Conservation (phyloP, 192 early-diverging fungal genomes). For the Backusella luteola region DNA sequence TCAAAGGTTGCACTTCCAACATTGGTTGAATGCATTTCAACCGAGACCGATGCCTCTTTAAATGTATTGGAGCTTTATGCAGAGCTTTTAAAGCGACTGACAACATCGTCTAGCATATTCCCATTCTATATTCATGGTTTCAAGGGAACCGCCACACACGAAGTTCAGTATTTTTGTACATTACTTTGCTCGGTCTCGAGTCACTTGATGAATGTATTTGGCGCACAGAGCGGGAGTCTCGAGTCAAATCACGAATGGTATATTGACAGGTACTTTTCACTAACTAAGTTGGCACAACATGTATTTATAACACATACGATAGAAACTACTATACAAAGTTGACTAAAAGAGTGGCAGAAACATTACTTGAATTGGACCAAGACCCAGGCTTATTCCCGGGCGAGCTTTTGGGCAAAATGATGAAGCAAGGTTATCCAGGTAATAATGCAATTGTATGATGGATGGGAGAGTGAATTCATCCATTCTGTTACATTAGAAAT, state of each 20-base stretch:
- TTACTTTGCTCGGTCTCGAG: constrained; percentile 9
- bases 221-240: background rate
- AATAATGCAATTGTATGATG: background rate
- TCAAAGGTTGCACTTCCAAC: background rate
- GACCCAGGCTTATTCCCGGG: background rate
- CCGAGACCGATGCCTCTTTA: background rate
- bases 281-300: no score
- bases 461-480: background rate
- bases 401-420: constrained; percentile 11
- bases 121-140: background rate
- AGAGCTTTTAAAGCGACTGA: background rate
- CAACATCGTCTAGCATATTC: background rate
- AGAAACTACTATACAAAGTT: constrained; percentile 11
- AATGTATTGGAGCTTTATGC: constrained; percentile 11
- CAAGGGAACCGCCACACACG: background rate
- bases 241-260: constrained; percentile 13
- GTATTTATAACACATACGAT: background rate
- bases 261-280: background rate
- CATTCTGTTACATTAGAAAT: background rate
- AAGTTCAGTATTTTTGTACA: constrained; percentile 4
- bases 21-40: constrained; percentile 12
- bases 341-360: background rate
- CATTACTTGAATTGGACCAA: background rate
- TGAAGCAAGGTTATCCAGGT: constrained; percentile 18
- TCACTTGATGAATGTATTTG: constrained; percentile 12